Evolutionary conservation across 495 filamentous ascomycete species (phyloP).

Genomic region (Daldinia grandis): DNA sequence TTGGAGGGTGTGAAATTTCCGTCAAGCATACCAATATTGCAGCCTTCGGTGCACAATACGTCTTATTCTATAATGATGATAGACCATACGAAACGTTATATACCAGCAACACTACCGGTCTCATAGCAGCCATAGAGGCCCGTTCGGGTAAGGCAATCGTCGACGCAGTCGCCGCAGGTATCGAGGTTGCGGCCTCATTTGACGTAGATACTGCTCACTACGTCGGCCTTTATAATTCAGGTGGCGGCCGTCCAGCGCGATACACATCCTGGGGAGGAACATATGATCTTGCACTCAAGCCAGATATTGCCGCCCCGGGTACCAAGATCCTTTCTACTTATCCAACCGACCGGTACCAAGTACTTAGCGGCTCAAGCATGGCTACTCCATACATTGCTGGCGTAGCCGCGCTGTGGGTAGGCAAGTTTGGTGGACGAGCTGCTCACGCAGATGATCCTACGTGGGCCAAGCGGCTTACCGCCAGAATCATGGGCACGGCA

Average conservation of each 20-base stretch:
- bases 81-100: background rate
- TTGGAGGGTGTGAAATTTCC: background rate
- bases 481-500: conserved; percentile 46
- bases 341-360: conserved; percentile 48
- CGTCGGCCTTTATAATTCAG: conserved; percentile 41
- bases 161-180: background rate
- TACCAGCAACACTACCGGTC: background rate
- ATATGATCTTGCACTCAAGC: conserved; percentile 45
- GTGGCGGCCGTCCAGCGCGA: conserved; percentile 42
- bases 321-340: conserved; percentile 59
- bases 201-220: conserved; percentile 38
- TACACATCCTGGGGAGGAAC: conserved; percentile 60
- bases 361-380: conserved; percentile 61
- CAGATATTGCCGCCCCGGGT: conserved; percentile 49
- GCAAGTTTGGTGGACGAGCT: conserved; percentile 38
- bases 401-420: conserved; percentile 53
- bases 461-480: conserved; percentile 39
- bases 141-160: background rate
- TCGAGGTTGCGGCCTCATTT: conserved; percentile 16
- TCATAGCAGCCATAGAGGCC: background rate
- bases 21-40: background rate
- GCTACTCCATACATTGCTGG: conserved; percentile 61
- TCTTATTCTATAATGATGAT: background rate
- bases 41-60: background rate
- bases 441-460: conserved; percentile 23